Conservation (phyloP, 2,329 filamentous ascomycete genomes). For the Botrytis paeoniae region DNA sequence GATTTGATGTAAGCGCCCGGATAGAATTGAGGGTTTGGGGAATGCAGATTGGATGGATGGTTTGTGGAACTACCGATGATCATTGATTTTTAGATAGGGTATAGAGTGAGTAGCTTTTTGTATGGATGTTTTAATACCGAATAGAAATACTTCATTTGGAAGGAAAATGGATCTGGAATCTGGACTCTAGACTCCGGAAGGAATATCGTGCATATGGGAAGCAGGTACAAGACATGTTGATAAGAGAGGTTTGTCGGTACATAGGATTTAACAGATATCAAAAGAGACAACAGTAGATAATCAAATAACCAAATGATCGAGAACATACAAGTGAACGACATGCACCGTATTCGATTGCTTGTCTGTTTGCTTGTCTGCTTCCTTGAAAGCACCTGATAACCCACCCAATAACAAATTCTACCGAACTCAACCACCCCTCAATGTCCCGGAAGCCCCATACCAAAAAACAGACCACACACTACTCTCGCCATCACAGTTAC, state of each 20-base stretch:
- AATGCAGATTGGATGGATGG: neutral
- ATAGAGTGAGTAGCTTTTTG: neutral
- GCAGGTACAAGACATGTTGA: slow-evolving; percentile 4
- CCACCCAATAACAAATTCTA: neutral
- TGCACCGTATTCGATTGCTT: neutral
- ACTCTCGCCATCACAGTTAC: neutral
- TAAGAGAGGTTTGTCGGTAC: neutral
- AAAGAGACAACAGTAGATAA: neutral
- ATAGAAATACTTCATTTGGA: neutral
- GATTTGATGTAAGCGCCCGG: slow-evolving; percentile 12
- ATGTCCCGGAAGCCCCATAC: neutral
- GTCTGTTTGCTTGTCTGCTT: neutral
- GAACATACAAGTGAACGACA: too few relatives aligned
- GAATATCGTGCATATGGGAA: neutral
- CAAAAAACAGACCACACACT: neutral
- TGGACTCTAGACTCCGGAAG: neutral
- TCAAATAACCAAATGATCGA: neutral
- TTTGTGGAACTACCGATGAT: neutral
- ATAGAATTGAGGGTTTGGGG: neutral
- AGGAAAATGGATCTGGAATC: neutral
- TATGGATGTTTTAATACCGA: neutral
- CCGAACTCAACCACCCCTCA: neutral
- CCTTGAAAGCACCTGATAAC: neutral
- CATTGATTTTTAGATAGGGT: neutral
- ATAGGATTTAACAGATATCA: neutral